These are phyloP conservation scores for Leccinellum rugosiceps DNA, from an alignment of 768 basidiomycete species.

Conservation along the genomic window DNA sequence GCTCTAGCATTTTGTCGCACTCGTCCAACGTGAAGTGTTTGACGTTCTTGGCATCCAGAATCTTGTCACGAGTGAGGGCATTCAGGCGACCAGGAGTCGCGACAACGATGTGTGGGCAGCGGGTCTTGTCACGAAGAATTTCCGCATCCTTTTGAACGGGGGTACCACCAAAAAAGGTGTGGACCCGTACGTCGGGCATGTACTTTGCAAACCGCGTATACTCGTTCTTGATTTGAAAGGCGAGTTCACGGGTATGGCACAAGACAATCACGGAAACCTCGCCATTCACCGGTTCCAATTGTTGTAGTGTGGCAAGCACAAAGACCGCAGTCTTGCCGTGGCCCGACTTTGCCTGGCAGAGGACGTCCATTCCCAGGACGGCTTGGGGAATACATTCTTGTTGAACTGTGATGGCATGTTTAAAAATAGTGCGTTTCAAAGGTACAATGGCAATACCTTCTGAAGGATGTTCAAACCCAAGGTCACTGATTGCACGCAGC, in stretches of 20 bases:
- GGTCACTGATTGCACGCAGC: constrained; percentile 94
- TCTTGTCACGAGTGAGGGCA: constrained; percentile 93
- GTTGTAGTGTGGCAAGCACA: constrained; percentile 95
- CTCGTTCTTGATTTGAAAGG: constrained; percentile 99
- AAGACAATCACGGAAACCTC: constrained; percentile 97
- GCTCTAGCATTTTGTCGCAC: constrained; percentile 99
- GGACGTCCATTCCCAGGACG: constrained; percentile 98
- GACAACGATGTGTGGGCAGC: constrained; percentile 98
- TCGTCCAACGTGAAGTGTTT: constrained; percentile 99
- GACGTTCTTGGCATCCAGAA: constrained; percentile 90
- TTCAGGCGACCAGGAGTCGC: constrained; percentile 97
- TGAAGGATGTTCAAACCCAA: constrained; percentile 99
- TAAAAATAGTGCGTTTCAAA: not conserved
- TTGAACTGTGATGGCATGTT: constrained; percentile 61
- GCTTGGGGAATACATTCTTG: constrained; percentile 99
- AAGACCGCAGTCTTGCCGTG: constrained; percentile 99
- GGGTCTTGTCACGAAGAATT: constrained; percentile 88
- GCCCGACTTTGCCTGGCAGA: constrained; percentile 99
- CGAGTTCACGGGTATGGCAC: constrained; percentile 98
- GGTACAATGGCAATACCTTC: constrained; percentile 61
- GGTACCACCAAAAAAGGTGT: constrained; percentile 97
- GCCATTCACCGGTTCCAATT: constrained; percentile 96
- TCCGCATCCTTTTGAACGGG: constrained; percentile 93
- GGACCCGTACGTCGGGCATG: constrained; percentile 98
- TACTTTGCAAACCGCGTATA: constrained; percentile 99